These are phyloP conservation scores for Trypanosoma platydactyli DNA, from an alignment of 208 protist species.

Conservation along the genomic window DNA sequence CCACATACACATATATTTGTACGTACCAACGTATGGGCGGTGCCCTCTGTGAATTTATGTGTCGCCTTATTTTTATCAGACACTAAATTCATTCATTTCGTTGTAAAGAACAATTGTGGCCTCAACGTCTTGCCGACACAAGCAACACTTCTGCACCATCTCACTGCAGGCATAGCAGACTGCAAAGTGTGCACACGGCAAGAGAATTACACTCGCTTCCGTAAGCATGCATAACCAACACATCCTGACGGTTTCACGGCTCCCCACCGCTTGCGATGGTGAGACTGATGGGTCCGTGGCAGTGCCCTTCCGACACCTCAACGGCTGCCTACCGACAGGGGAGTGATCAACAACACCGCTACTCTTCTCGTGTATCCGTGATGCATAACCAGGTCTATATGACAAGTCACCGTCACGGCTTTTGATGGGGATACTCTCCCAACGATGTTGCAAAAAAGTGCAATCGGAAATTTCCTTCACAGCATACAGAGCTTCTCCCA, in stretches of 20 bases:
- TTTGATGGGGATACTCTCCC: slow-evolving; percentile 43
- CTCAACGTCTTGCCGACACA: slow-evolving; percentile 51
- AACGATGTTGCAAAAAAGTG: slow-evolving; percentile 71
- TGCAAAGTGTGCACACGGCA: slow-evolving; percentile 73
- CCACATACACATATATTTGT: too few relatives aligned
- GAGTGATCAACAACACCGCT: background rate
- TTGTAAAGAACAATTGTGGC: slow-evolving; percentile 48
- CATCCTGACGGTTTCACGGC: slow-evolving; percentile 62
- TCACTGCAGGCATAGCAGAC: slow-evolving; percentile 54
- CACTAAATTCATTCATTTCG: background rate
- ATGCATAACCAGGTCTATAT: background rate
- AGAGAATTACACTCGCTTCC: slow-evolving; percentile 59
- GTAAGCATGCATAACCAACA: slow-evolving; percentile 72
- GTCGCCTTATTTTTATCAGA: background rate
- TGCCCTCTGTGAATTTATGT: too few relatives aligned
- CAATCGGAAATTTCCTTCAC: slow-evolving; percentile 64
- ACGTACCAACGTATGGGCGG: too few relatives aligned
- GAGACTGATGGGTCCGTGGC: slow-evolving; percentile 46
- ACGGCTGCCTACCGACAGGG: slow-evolving; percentile 26
- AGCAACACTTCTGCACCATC: slow-evolving; percentile 44
- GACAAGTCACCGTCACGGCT: background rate
- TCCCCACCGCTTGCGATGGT: slow-evolving; percentile 36
- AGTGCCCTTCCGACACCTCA: slow-evolving; percentile 41
- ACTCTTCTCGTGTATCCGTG: background rate
- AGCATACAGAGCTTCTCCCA: slow-evolving; percentile 66